A percentile compares a stretch with the other conserved stretches of the same genome.
Conservation (phyloP, 2,329 filamentous ascomycete species). For the Penicillium fuscoglaucum region DNA sequence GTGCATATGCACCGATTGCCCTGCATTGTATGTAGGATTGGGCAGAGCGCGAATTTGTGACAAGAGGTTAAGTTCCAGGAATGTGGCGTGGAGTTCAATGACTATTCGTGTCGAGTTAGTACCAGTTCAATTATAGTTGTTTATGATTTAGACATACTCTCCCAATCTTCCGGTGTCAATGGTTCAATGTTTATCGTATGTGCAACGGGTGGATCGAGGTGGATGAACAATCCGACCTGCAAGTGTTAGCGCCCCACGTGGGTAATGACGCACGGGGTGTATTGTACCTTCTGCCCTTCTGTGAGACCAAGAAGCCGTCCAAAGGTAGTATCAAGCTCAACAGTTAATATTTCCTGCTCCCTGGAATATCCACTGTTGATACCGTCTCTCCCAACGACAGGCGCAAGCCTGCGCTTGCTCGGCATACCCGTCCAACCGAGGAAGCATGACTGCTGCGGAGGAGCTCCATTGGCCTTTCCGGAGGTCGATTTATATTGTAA, state of each 20-base stretch:
- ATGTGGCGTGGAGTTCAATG: constrained; percentile 94
- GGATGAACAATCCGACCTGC: constrained; percentile 65
- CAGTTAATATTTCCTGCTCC: constrained; percentile 73
- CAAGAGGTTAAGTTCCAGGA: constrained; percentile 89
- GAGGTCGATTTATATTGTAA: constrained; percentile 69
- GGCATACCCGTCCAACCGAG: constrained; percentile 98
- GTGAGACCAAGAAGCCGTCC: constrained; percentile 72
- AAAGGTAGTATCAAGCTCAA: constrained; percentile 87
- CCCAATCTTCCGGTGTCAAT: constrained; percentile 93
- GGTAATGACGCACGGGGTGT: background rate
- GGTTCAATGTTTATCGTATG: constrained; percentile 98
- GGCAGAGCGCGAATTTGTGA: constrained; percentile 91
- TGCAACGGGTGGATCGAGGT: constrained; percentile 85
- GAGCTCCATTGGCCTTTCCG: constrained; percentile 52
- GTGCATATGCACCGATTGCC: constrained; percentile 61
- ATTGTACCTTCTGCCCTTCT: constrained; percentile 74
- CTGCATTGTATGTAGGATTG: constrained; percentile 69
- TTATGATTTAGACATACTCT: constrained; percentile 57
- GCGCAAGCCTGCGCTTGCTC: constrained; percentile 77
- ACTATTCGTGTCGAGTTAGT: constrained; percentile 47
- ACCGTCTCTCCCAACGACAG: constrained; percentile 73
- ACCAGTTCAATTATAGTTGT: background rate
- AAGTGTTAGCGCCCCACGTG: constrained; percentile 40
- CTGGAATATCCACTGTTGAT: constrained; percentile 61
- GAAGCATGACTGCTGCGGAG: constrained; percentile 70